phyloP scores from a whole-genome alignment of 306 rosid genomes.

The Styphnolobium japonicum region DNA sequence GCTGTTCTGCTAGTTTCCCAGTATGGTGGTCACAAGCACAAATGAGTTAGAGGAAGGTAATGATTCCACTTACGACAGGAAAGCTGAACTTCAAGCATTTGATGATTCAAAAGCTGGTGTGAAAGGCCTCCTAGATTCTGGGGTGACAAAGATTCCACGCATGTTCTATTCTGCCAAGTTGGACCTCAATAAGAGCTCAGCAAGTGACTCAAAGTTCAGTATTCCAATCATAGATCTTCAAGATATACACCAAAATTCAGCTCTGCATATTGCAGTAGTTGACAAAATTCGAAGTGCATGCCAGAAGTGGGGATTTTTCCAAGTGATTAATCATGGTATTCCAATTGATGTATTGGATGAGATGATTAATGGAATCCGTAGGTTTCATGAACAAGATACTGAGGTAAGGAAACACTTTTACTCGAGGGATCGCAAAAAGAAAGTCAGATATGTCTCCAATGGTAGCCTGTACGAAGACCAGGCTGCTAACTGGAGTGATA shows the following conservation, averaged over 20 bases:
- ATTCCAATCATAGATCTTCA: neutral
- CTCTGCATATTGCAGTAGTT: neutral
- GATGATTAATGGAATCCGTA: neutral
- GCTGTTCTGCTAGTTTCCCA: neutral
- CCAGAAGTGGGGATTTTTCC: neutral
- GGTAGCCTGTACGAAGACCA: neutral
- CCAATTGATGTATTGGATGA: neutral
- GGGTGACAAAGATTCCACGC: conserved; percentile 18
- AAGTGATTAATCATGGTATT: neutral
- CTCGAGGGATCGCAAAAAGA: neutral
- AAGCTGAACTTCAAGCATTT: neutral
- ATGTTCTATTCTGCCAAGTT: conserved; percentile 17
- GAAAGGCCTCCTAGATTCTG: conserved; percentile 19
- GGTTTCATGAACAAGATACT: neutral
- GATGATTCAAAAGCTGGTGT: conserved; percentile 23
- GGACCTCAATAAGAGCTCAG: neutral
- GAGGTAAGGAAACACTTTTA: neutral
- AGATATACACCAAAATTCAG: neutral
- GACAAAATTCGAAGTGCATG: neutral
- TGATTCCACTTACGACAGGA: neutral
- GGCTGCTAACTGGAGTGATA: neutral
- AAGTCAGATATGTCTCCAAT: conserved; percentile 24
- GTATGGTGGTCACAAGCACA: neutral
- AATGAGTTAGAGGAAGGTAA: neutral
- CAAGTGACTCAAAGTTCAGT: neutral